A percentile compares a stretch with the other conserved stretches of the same genome.
phyloP scores from a whole-genome alignment of 371 early-diverging fungal genomes.

The Massospora cicadina region DNA sequence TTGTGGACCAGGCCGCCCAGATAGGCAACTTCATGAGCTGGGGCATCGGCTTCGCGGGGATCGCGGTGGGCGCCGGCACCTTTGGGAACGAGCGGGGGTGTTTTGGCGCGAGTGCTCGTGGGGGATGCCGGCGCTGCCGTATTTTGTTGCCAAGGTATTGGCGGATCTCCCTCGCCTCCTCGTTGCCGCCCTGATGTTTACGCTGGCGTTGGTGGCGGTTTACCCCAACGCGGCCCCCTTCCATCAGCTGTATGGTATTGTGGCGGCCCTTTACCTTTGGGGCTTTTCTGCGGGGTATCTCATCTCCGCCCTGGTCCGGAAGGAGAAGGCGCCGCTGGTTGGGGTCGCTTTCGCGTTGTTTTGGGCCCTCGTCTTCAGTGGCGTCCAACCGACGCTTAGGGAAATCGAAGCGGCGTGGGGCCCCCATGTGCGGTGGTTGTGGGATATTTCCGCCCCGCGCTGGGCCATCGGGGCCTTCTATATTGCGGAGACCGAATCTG shows the following conservation, averaged over 20 bases:
- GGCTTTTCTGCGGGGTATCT: constrained; percentile 27
- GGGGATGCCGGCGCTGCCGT: constrained; percentile 26
- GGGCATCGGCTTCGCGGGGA: constrained; percentile 11
- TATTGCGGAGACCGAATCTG: constrained; percentile 23
- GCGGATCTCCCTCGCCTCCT: constrained; percentile 29
- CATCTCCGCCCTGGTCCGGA: constrained; percentile 20
- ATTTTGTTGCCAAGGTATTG: constrained; percentile 28
- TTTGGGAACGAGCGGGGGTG: constrained; percentile 31
- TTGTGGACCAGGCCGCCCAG: constrained; percentile 7
- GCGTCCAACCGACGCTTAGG: constrained; percentile 22
- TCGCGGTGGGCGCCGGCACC: constrained; percentile 19
- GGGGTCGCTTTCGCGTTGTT: constrained; percentile 25
- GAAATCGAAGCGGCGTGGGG: constrained; percentile 16
- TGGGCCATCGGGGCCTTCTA: constrained; percentile 32
- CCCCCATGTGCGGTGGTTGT: constrained; percentile 17
- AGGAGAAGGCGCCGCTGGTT: constrained; percentile 18
- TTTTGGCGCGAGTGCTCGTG: constrained; percentile 30
- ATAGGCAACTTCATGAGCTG: constrained; percentile 7
- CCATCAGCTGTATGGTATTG: constrained; percentile 13
- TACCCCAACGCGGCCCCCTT: constrained; percentile 14
- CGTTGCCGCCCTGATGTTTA: constrained; percentile 28
- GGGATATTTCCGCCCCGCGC: constrained; percentile 25
- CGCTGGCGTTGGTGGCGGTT: constrained; percentile 24
- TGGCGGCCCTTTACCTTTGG: constrained; percentile 13
- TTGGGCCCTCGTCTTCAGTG: constrained; percentile 27